Evolutionary conservation across 2,329 filamentous ascomycete species (phyloP), one percentile per base, ranked within the genome.

Genomic region (Monosporascus sp.): DNA sequence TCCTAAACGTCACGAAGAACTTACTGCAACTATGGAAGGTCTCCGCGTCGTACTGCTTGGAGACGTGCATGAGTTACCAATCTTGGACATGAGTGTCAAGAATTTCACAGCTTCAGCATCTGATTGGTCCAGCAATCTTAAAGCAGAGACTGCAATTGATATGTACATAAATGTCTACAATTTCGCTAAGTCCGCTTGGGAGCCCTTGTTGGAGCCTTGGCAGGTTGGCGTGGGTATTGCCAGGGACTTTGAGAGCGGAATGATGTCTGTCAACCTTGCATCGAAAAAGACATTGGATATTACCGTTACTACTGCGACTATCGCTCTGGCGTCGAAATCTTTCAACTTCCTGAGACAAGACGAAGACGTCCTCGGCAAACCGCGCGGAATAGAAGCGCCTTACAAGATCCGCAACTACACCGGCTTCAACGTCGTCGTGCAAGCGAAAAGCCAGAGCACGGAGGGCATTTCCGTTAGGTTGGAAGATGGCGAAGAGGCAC

Each of bases 141-240:
- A 86, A 64, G 93, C 90, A 0, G 91, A 97, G 66, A 89, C 91
- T 0, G 88, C 84, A n/a, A 86, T 99, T 48, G 91, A 97, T 58
- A 91, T 93, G 59, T 96, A 96, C 70, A 83, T 95, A 63, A 99
- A 97, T 64, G 87, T 99, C 26, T 99, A 96, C 78, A 99, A 99
- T 71, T 99, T 99, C 73, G 94, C 94, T 16, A 99, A 99, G 70
- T 99, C 94, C 0, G 91, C 91, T 3, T 99, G 94, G 94, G 94
- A 99, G 69, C 94, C 94, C 3, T 74, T 99, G 36, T 84, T 99
- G 26, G 94, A 99, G 69, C 95, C 95, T 7, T 99, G 94, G 94
- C 86, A 93, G 60, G 79, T 97, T n/a, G 91, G 91, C 2, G 85
- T 99, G 61, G 90, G 95, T 58, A 84, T 97, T 68, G 85, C 89